phyloP scores from a whole-genome alignment of 2,329 filamentous ascomycete genomes.

The Colletotrichum incanum region DNA sequence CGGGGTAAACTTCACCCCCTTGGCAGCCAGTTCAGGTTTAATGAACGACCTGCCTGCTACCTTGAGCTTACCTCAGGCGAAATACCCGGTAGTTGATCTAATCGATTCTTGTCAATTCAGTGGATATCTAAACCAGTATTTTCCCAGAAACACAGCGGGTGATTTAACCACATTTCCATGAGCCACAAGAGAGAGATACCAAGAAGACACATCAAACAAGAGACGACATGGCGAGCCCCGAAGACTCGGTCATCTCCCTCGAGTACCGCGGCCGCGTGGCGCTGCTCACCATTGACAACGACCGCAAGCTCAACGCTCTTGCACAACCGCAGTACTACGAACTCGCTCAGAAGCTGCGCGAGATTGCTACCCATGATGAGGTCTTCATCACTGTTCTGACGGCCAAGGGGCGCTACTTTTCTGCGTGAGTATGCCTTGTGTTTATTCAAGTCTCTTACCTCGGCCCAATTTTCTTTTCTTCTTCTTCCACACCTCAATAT shows the following conservation, averaged over 20 bases:
- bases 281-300: slow-evolving; percentile 88
- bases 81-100: no score
- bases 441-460: neutral
- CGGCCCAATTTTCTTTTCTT: neutral
- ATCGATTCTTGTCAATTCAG: neutral
- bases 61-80: neutral
- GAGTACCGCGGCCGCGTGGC: slow-evolving; percentile 65
- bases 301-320: slow-evolving; percentile 90
- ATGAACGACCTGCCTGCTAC: slow-evolving; percentile 6
- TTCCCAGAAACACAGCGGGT: neutral
- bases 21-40: slow-evolving; percentile 2
- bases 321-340: slow-evolving; percentile 81
- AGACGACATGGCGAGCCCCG: slow-evolving; percentile 27
- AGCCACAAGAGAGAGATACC: neutral
- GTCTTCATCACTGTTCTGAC: slow-evolving; percentile 89
- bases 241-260: slow-evolving; percentile 52
- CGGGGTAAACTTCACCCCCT: slow-evolving; percentile 26
- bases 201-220: neutral
- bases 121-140: neutral
- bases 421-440: slow-evolving; percentile 74
- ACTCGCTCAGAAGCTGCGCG: slow-evolving; percentile 79
- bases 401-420: slow-evolving; percentile 88
- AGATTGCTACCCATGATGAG: slow-evolving; percentile 84
- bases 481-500: neutral
- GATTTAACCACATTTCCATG: neutral